Evolutionary conservation across 2,329 filamentous ascomycete genomes (phyloP), one percentile per base, ranked within the genome.

Genomic region (Dothiorella sarmentorum): DNA sequence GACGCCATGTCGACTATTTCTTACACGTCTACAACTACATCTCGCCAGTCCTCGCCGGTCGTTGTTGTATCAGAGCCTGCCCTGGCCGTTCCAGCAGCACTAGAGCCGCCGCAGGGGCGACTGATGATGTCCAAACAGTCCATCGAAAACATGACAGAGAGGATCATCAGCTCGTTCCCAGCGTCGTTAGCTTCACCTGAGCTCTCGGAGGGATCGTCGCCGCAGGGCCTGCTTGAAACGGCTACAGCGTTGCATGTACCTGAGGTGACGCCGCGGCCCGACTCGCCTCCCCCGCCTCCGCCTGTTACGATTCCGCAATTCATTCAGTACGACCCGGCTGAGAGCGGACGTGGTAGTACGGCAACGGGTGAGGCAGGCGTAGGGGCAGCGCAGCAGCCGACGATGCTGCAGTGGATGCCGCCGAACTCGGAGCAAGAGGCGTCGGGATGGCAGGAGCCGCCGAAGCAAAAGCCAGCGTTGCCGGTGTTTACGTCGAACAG

Each of bases 401-500:
- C 52, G 7, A 55, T 63, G n/a, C 52, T 72, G 20, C 70, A 71
- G 40, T 73, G 71, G 72, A 42, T 71, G 20, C 63, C 66, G 42
- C 62, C 72, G 60, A 63, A 73, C 65, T 61, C 64, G 65, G 33
- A 71, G 67, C 15, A 65, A 63, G 45, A 44, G 22, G 31, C 59
- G 7, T 24, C 53, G 26, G 35, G 31, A 40, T 53, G 31, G 42
- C 42, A 57, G 15, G 55, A 52, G 17, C 66, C 69, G 2, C 60
- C 35, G 35, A 74, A 73, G 42, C 55, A 43, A 20, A 75, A 71
- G 60, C 68, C 74, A 17, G 75, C 76, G 20, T 67, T 83, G 26
- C 80, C 81, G 2, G 70, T 79, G 0, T 81, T 82, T 60, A 78
- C 76, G 17, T 73, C 80, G 1, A 68, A 65, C 31, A 65, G 71